These are phyloP conservation scores for Vanrija humicola DNA, from an alignment of 1,284 basidiomycete species.

Conservation along the genomic window DNA sequence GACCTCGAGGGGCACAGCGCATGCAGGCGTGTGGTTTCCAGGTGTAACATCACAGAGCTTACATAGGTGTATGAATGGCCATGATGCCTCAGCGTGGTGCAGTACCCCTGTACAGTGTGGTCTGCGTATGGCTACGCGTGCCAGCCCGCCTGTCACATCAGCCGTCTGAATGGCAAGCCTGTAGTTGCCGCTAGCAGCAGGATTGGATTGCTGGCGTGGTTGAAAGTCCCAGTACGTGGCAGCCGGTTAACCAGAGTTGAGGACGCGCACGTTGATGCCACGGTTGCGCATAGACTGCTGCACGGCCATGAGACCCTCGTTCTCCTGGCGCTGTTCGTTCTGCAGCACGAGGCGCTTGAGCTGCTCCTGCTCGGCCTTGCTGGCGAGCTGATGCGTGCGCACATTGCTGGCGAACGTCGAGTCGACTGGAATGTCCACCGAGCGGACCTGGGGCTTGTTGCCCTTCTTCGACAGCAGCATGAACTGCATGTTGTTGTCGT, in stretches of 20 bases:
- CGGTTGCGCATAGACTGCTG: conserved; percentile 33
- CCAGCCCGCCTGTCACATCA: too few relatives aligned
- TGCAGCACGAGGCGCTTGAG: conserved; percentile 75
- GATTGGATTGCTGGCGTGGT: too few relatives aligned
- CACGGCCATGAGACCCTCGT: conserved; percentile 19
- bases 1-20: conserved; percentile 3
- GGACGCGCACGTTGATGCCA: conserved; percentile 38
- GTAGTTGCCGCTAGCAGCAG: too few relatives aligned
- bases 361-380: conserved; percentile 91
- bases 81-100: too few relatives aligned
- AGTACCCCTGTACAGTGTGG: too few relatives aligned
- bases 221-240: too few relatives aligned
- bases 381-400: conserved; percentile 79
- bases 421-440: conserved; percentile 78
- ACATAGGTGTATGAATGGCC: not conserved
- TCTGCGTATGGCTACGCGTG: too few relatives aligned
- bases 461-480: conserved; percentile 90
- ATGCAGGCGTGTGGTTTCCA: conserved; percentile 1
- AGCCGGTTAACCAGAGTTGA: conserved; percentile 13
- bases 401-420: conserved; percentile 86
- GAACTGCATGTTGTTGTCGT: conserved; percentile 70
- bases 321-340: conserved; percentile 50
- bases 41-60: not conserved
- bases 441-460: conserved; percentile 81
- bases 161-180: too few relatives aligned